phyloP scores from a whole-genome alignment of 2,329 filamentous ascomycete genomes.

The Phaeosphaeria sp. region DNA sequence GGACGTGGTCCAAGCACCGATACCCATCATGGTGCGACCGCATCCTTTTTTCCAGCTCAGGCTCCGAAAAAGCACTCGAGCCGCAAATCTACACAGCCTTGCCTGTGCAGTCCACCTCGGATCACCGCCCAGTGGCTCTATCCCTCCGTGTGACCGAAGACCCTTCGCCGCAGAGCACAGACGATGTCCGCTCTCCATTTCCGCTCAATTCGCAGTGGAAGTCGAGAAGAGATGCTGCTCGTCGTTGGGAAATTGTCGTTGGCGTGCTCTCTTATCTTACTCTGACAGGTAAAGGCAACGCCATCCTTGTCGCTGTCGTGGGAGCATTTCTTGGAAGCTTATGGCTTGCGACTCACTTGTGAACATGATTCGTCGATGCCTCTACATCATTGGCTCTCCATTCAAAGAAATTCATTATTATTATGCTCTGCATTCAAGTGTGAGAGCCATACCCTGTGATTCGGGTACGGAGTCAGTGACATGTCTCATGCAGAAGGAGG shows the following conservation, averaged over 20 bases:
- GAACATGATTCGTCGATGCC: constrained; percentile 11
- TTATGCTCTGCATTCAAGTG: not conserved
- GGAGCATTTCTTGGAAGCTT: constrained; percentile 35
- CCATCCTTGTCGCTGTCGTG: constrained; percentile 42
- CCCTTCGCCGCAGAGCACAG: constrained; percentile 39
- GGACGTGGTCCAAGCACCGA: constrained; percentile 80
- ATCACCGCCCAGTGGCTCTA: constrained; percentile 85
- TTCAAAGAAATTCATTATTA: constrained; percentile 1
- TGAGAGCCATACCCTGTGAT: constrained; percentile 13
- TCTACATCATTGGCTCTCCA: not conserved
- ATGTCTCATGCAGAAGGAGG: too few species aligned
- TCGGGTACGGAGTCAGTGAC: too few species aligned
- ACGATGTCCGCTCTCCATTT: constrained; percentile 61
- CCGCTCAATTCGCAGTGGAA: constrained; percentile 64
- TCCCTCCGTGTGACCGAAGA: constrained; percentile 69
- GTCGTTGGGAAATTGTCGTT: constrained; percentile 65
- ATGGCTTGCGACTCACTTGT: constrained; percentile 30
- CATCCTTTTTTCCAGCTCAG: constrained; percentile 71
- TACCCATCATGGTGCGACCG: constrained; percentile 93
- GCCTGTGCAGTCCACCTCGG: constrained; percentile 80
- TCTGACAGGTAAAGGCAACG: constrained; percentile 55
- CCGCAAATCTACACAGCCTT: constrained; percentile 73
- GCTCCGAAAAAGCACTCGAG: constrained; percentile 57
- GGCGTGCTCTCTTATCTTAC: constrained; percentile 64
- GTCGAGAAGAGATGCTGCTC: constrained; percentile 59